Percentiles rank a stretch among this genome's conserved stretches.
These are phyloP conservation scores for Colletotrichum tofieldiae DNA, from an alignment of 2,329 filamentous ascomycete species.

Conservation along the genomic window DNA sequence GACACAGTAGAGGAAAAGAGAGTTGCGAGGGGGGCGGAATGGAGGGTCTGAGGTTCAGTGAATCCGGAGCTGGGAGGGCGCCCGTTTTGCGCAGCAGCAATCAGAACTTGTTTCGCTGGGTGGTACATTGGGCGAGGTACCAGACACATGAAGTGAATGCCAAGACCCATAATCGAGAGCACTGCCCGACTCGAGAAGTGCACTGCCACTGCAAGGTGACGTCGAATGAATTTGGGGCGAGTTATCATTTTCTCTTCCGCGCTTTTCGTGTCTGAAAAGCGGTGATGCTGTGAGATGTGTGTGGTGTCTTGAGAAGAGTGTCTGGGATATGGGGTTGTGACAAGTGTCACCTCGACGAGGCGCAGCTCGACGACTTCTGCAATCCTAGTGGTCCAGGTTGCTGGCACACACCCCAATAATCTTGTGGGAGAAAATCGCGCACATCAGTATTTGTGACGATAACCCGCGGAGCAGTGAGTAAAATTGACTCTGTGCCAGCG, in stretches of 20 bases:
- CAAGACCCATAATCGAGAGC: conserved; percentile 3
- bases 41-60: neutral
- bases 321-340: neutral
- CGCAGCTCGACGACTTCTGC: conserved; percentile 4
- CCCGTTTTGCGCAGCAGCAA: neutral
- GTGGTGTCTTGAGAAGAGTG: neutral
- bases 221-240: neutral
- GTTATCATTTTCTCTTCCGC: neutral
- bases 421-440: neutral
- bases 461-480: too few relatives aligned
- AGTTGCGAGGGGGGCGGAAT: neutral
- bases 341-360: conserved; percentile 7
- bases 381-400: neutral
- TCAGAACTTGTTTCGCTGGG: neutral
- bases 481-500: neutral
- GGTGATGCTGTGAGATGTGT: neutral
- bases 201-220: conserved; percentile 16
- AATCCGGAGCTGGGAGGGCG: neutral
- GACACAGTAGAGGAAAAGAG: neutral
- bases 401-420: neutral
- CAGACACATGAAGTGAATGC: neutral
- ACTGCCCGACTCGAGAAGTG: neutral
- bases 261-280: neutral
- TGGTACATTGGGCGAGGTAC: neutral
- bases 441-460: neutral